These are phyloP conservation scores for Zymoseptoria pseudotritici DNA, from an alignment of 2,329 filamentous ascomycete species.

Conservation along the genomic window DNA sequence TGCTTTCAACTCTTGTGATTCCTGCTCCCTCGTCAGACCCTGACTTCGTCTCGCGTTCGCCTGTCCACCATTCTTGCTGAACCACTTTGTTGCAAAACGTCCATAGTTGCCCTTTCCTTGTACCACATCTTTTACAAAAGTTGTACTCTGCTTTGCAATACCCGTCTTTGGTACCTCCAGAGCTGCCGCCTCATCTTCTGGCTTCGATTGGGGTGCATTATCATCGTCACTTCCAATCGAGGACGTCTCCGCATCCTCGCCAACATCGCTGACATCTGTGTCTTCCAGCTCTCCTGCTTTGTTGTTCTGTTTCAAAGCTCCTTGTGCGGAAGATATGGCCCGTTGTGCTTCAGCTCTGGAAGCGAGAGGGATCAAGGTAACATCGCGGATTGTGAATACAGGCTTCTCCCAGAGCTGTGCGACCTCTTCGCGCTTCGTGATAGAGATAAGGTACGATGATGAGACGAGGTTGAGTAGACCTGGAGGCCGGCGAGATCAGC, in stretches of 20 bases:
- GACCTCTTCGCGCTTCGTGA: conserved; percentile 79
- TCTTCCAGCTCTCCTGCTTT: conserved; percentile 24
- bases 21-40: conserved; percentile 40
- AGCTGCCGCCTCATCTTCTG: conserved; percentile 20
- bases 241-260: conserved; percentile 19
- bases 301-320: conserved; percentile 8
- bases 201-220: conserved; percentile 2
- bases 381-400: conserved; percentile 80
- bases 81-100: conserved; percentile 84
- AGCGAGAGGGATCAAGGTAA: conserved; percentile 80
- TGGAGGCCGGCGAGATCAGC: conserved; percentile 33
- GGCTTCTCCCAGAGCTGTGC: conserved; percentile 76
- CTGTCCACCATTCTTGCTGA: conserved; percentile 76
- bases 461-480: conserved; percentile 78
- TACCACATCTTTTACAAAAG: conserved; percentile 83
- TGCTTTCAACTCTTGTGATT: conserved; percentile 28
- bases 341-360: conserved; percentile 66
- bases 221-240: conserved; percentile 26
- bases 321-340: conserved; percentile 58
- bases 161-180: conserved; percentile 28
- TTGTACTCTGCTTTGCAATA: conserved; percentile 42
- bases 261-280: conserved; percentile 23
- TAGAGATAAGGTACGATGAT: conserved; percentile 75
- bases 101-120: conserved; percentile 76
- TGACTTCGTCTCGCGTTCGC: conserved; percentile 61